Base-by-base conservation (phyloP, 108 stramenopile species). In the Schizochytrium sp. region DNA sequence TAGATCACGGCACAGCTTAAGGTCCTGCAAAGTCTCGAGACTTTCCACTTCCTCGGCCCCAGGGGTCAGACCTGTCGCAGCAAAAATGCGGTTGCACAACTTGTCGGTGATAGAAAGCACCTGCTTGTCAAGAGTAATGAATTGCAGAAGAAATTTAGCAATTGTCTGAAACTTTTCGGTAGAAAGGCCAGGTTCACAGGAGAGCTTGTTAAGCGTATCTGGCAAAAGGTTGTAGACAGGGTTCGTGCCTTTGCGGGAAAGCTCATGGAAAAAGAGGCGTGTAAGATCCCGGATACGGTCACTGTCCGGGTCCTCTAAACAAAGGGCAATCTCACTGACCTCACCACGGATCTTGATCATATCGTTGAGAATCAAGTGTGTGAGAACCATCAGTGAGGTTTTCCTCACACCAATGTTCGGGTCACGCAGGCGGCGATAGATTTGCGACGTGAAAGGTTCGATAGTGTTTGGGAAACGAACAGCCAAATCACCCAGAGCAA, bases 181-280 rank as follows among this genome's bases (percentile, higher is more conserved):
- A 8, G 4, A 13, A 13, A 89, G 40, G n/a, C 10, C 46, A 47
- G 89, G 56, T 45, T 90, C 91, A 42, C 45, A 15, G 88, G 97
- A 97, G 47, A 99, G 92, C 60, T 95, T 95, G 92, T 96, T 95
- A 56, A 99, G 93, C 89, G 98, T 97, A 91, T 99, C 99, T 41
- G 98, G 98, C 5, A 99, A 92, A 49, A 99, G 92, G 91, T 99
- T 99, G 97, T 98, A 99, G 72, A 99, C 94, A 17, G 98, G 99
- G 90, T 96, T 97, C 92, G 97, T 96, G 13, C 53, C 19, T 15
- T 55, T 56, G 45, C 53, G 46, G 93, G 95, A 95, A 2, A 98
- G 94, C 90, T 98, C 97, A 61, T 96, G 92, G 93, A 99, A 99
- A 56, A 99, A 96, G 4, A 97, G 89, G 73, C 97, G 94, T 42